Conservation (phyloP, 2,329 filamentous ascomycete species). For the Pseudocercospora crystallina region DNA sequence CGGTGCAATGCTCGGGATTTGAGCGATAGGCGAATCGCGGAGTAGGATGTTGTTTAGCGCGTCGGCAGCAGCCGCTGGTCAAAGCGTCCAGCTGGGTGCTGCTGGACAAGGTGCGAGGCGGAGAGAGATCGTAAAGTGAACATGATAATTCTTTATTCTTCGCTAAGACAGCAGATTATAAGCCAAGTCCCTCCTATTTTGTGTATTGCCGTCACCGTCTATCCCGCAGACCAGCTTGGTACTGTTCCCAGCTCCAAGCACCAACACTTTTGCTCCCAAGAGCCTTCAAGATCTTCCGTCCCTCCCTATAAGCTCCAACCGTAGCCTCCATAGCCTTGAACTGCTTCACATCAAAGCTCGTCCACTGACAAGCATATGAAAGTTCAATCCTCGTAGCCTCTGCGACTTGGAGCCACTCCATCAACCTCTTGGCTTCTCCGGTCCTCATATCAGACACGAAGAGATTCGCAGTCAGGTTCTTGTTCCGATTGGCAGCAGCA, state of each 20-base stretch:
- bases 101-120: too few species aligned
- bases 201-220: too few species aligned
- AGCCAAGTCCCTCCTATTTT: too few species aligned
- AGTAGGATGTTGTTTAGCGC: too few species aligned
- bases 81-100: too few species aligned
- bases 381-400: conserved; percentile 13
- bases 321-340: conserved; percentile 11
- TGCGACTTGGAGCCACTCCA: conserved; percentile 13
- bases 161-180: too few species aligned
- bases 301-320: conserved; percentile 14
- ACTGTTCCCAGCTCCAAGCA: conserved; percentile 16
- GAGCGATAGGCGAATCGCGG: too few species aligned
- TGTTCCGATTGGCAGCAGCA: conserved; percentile 14
- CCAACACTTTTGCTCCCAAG: conserved; percentile 7
- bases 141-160: too few species aligned
- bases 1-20: too few species aligned
- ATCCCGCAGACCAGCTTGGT: conserved; percentile 1
- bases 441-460: neutral
- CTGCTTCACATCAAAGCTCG: conserved; percentile 6
- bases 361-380: conserved; percentile 21
- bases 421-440: conserved; percentile 5
- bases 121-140: too few species aligned
- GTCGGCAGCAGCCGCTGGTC: too few species aligned
- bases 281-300: conserved; percentile 18
- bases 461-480: conserved; percentile 17